Percentiles rank a stretch among this genome's conserved stretches.
Evolutionary conservation across 176 grass and related monocot species (phyloP).

Genomic region (Rhynchospora pubera): DNA sequence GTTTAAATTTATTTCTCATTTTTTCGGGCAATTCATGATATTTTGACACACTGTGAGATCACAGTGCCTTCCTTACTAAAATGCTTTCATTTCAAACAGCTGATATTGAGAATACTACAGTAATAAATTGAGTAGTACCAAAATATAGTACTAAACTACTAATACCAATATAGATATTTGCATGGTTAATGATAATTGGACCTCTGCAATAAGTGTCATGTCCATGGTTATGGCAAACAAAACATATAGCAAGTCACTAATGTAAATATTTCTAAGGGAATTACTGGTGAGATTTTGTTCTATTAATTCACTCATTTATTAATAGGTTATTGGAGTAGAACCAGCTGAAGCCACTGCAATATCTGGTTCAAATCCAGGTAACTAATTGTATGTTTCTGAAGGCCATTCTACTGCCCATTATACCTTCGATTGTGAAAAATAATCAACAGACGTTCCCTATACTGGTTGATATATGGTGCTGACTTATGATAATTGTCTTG

Average conservation of each 20-base stretch:
- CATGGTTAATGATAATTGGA: background rate
- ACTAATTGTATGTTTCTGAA: slow-evolving; percentile 10
- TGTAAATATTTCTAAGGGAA: too few species aligned
- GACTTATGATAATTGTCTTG: background rate
- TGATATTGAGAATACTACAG: background rate
- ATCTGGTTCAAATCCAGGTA: slow-evolving; percentile 75
- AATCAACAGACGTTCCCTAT: background rate
- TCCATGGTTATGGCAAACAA: background rate
- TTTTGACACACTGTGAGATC: background rate
- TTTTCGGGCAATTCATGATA: background rate
- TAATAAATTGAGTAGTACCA: background rate
- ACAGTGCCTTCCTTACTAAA: background rate
- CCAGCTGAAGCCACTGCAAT: slow-evolving; percentile 90
- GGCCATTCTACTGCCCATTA: background rate
- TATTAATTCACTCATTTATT: background rate
- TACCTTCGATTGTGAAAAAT: background rate
- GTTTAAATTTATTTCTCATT: background rate
- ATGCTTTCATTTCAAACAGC: background rate
- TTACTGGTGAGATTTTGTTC: background rate
- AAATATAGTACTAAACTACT: slow-evolving; percentile 2
- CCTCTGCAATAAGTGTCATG: slow-evolving; percentile 1
- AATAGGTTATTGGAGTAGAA: slow-evolving; percentile 83
- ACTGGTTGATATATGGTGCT: background rate
- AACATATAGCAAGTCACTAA: background rate
- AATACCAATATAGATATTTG: background rate